Evolutionary conservation across 306 rosid species (phyloP).

Genomic region (Dicorynia guianensis): DNA sequence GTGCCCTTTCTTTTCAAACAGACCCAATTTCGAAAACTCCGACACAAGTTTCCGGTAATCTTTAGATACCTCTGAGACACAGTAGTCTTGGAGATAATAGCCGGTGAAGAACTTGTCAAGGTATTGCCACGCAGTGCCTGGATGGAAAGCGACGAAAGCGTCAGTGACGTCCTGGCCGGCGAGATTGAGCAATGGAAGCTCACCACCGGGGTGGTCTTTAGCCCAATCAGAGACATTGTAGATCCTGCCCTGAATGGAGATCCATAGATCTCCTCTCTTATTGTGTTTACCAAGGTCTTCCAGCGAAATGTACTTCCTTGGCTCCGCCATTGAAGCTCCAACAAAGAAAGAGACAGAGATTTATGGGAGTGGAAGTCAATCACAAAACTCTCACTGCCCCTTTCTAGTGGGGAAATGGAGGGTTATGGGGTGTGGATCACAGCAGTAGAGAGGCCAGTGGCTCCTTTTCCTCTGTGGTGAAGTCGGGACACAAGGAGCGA

Average conservation of each 20-base stretch:
- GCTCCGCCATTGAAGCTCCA: conserved; percentile 17
- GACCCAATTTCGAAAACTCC: conserved; percentile 48
- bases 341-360: neutral
- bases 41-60: conserved; percentile 57
- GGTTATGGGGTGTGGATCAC: no score
- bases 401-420: neutral
- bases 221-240: conserved; percentile 73
- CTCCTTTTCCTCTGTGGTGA: no score
- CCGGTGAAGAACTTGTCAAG: conserved; percentile 62
- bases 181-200: conserved; percentile 58
- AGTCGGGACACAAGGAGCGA: no score
- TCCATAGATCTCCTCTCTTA: conserved; percentile 67
- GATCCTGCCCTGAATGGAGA: conserved; percentile 75
- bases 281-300: conserved; percentile 43
- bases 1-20: conserved; percentile 69
- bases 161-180: conserved; percentile 89
- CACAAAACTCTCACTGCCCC: neutral
- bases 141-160: conserved; percentile 80
- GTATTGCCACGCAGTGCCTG: conserved; percentile 52
- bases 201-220: conserved; percentile 78
- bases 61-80: conserved; percentile 65
- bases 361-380: no score
- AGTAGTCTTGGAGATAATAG: conserved; percentile 51
- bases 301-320: conserved; percentile 41
- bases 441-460: no score